Evolutionary conservation across 306 rosid species (phyloP), one percentile per base, ranked within the genome.

Genomic region (Acacia acuminata): DNA sequence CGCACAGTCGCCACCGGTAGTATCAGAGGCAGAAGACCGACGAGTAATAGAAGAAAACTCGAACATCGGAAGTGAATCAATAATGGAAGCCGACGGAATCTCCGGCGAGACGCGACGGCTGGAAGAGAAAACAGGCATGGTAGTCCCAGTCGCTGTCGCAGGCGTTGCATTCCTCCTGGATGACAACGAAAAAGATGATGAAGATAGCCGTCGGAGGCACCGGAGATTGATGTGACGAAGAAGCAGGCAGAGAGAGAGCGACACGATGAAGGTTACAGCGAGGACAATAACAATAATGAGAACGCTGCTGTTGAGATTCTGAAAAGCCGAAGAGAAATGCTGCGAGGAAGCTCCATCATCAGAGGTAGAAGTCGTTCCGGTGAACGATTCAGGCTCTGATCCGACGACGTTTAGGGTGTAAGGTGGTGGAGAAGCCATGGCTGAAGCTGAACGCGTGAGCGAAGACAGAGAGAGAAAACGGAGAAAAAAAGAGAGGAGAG

Each of bases 161-260:
- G 56, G 68, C 11, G 83, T 42, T 0, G 84, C 8, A 5, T 69
- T 10, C 10, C 20, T 32, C 14, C 65, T 22, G 65, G 7, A 58
- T 22, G 88, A 22, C 7, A 81, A 58, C 4, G 87, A 68, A 1
- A 86, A 58, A 24, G 89, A 13, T 3, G 88, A 73, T 2, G 85
- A 53, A 42, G 88, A 10, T n/a, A 83, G 76, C 8, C 82, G 92
- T 47, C 91, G 93, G 89, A 93, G 87, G 36, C 90, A 86, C 15
- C 89, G 90, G 58, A 91, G 81, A 87, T 89, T 91, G 83, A 93
- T 84, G 73, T 90, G 91, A 34, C 93, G 94, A 68, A 93, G 94
- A 45, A 93, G 84, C 51, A 85, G 83, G n/a, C 94, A 91, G 75
- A 93, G 86, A 0, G 83, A 72, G 12, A 93, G 60, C 1, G 94